Evolutionary conservation across 169 alveolate species (phyloP).

Genomic region (Cryptosporidium tyzzeri): DNA sequence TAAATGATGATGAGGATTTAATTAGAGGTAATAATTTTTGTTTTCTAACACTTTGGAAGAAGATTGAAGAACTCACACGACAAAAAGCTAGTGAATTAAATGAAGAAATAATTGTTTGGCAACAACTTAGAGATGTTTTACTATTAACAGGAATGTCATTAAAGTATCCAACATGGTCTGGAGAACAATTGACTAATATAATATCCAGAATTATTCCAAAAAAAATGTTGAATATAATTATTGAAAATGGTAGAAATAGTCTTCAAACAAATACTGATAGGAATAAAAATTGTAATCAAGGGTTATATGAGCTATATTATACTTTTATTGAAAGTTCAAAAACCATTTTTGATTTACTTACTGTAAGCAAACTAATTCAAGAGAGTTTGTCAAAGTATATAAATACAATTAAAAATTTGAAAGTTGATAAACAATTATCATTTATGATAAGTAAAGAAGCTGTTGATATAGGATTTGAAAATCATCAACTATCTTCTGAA

Average conservation of each 20-base stretch:
- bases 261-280: background rate
- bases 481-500: slow-evolving; percentile 3
- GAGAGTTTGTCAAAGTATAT: slow-evolving; percentile 17
- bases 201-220: slow-evolving; percentile 59
- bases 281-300: background rate
- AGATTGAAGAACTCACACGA: slow-evolving; percentile 33
- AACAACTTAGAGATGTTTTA: slow-evolving; percentile 65
- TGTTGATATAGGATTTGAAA: background rate
- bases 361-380: slow-evolving; percentile 64
- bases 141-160: slow-evolving; percentile 75
- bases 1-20: background rate
- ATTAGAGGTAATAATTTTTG: slow-evolving; percentile 5
- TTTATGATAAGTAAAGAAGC: background rate
- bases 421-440: background rate
- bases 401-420: slow-evolving; percentile 3
- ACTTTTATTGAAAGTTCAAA: slow-evolving; percentile 18
- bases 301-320: slow-evolving; percentile 21
- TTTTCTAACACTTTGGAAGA: slow-evolving; percentile 62
- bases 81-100: slow-evolving; percentile 31
- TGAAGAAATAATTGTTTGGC: slow-evolving; percentile 61
- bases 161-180: slow-evolving; percentile 75
- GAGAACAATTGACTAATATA: slow-evolving; percentile 57
- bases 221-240: background rate
- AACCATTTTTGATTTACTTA: slow-evolving; percentile 9
- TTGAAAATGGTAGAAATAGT: background rate